Evolutionary conservation across 2,329 filamentous ascomycete species (phyloP).

Genomic region (Albophoma yamanashiensis): DNA sequence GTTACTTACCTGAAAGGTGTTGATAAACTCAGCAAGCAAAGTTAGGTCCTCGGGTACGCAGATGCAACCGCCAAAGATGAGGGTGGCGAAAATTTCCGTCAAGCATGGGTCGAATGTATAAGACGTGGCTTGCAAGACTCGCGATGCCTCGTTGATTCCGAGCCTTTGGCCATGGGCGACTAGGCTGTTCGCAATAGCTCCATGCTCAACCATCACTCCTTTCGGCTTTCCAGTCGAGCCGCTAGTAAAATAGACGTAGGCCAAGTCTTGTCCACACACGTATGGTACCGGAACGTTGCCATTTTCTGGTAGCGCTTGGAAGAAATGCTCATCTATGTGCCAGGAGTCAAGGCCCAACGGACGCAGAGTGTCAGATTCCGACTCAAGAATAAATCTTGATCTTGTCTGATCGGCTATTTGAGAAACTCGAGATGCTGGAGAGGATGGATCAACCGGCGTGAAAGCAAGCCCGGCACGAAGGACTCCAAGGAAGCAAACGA

Average conservation of each 20-base stretch:
- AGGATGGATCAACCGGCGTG: neutral
- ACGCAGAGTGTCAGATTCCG: neutral
- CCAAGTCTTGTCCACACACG: neutral
- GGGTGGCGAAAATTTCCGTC: neutral
- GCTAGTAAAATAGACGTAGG: neutral
- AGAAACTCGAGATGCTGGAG: neutral
- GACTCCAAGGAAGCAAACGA: neutral
- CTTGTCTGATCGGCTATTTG: neutral
- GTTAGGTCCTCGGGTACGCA: neutral
- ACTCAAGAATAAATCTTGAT: neutral
- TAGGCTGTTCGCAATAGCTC: neutral
- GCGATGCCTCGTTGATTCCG: neutral
- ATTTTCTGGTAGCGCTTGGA: neutral
- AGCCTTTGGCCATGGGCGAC: neutral
- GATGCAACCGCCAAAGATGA: neutral
- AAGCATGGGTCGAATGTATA: neutral
- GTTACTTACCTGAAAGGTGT: neutral
- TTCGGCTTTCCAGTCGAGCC: neutral
- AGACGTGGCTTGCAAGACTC: neutral
- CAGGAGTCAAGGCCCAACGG: neutral
- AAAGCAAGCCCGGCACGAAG: neutral
- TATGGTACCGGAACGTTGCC: neutral
- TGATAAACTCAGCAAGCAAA: neutral
- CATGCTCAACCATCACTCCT: neutral
- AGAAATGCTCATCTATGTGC: neutral